Conservation (phyloP, 805 yeast genomes). For the Metschnikowia borealis region DNA sequence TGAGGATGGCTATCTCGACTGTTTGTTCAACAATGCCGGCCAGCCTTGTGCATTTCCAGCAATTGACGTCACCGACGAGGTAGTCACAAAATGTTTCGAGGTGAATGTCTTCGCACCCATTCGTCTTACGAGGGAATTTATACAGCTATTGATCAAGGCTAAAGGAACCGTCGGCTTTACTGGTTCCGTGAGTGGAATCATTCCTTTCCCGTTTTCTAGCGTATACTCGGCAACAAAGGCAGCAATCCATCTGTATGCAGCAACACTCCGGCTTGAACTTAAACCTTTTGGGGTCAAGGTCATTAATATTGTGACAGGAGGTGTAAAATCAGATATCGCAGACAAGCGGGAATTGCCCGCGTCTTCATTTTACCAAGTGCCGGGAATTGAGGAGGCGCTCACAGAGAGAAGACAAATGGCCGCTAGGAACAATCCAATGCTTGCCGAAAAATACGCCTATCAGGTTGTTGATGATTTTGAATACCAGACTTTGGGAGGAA, state of each 20-base stretch:
- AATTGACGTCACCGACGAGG: conserved; percentile 57
- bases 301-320: conserved; percentile 69
- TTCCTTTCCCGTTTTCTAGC: conserved; percentile 68
- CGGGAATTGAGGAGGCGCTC: conserved; percentile 50
- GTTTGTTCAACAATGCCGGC: conserved; percentile 75
- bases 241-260: conserved; percentile 70
- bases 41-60: conserved; percentile 72
- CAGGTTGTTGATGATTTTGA: conserved; percentile 51
- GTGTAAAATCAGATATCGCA: conserved; percentile 66
- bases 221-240: conserved; percentile 69
- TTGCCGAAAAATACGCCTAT: conserved; percentile 53
- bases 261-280: conserved; percentile 59
- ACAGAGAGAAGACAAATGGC: conserved; percentile 57
- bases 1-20: conserved; percentile 50
- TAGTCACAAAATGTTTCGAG: conserved; percentile 47
- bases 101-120: conserved; percentile 73
- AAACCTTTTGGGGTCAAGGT: conserved; percentile 71
- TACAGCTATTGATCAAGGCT: conserved; percentile 53
- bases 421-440: conserved; percentile 53
- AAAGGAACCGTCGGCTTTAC: conserved; percentile 71
- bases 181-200: conserved; percentile 64
- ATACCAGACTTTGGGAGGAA: conserved; percentile 28
- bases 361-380: conserved; percentile 49
- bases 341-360: conserved; percentile 59
- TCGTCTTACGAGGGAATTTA: conserved; percentile 56